phyloP scores from a whole-genome alignment of 345 rosid genomes.

The Melaleuca quinquenervia region DNA sequence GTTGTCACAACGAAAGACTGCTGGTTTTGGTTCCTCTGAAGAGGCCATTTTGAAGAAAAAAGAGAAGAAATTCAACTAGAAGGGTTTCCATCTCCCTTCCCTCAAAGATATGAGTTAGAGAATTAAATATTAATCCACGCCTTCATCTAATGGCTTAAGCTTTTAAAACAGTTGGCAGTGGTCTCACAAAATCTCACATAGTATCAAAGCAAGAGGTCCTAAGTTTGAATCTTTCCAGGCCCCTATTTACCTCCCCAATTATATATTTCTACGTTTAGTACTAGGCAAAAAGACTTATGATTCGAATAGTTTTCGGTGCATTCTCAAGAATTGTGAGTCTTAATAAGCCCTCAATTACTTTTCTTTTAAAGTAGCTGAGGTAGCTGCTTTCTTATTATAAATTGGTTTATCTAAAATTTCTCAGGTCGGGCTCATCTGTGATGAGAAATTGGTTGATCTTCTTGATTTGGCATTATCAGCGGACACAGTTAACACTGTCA shows the following conservation, averaged over 20 bases:
- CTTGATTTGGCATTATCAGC: slow-evolving; percentile 99
- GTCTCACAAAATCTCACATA: too few relatives aligned
- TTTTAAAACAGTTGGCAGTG: too few relatives aligned
- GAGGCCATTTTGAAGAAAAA: not conserved
- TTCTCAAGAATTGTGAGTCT: not conserved
- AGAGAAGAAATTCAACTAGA: not conserved
- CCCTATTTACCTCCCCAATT: too few relatives aligned
- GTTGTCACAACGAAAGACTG: not conserved
- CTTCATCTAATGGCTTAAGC: too few relatives aligned
- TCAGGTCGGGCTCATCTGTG: slow-evolving; percentile 93
- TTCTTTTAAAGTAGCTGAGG: not conserved
- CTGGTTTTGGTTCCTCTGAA: not conserved
- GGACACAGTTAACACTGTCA: slow-evolving; percentile 94
- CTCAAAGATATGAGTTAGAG: not conserved
- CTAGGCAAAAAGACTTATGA: too few relatives aligned
- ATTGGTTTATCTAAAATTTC: not conserved
- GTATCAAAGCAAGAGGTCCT: too few relatives aligned
- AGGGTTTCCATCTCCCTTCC: not conserved
- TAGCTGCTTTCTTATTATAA: not conserved
- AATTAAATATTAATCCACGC: too few relatives aligned
- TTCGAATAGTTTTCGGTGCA: too few relatives aligned
- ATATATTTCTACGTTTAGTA: too few relatives aligned
- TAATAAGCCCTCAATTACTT: not conserved
- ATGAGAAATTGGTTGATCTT: slow-evolving; percentile 95
- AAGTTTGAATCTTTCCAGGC: too few relatives aligned